These are phyloP conservation scores for Colletotrichum sp. DNA, from an alignment of 2,329 filamentous ascomycete genomes.

Conservation along the genomic window DNA sequence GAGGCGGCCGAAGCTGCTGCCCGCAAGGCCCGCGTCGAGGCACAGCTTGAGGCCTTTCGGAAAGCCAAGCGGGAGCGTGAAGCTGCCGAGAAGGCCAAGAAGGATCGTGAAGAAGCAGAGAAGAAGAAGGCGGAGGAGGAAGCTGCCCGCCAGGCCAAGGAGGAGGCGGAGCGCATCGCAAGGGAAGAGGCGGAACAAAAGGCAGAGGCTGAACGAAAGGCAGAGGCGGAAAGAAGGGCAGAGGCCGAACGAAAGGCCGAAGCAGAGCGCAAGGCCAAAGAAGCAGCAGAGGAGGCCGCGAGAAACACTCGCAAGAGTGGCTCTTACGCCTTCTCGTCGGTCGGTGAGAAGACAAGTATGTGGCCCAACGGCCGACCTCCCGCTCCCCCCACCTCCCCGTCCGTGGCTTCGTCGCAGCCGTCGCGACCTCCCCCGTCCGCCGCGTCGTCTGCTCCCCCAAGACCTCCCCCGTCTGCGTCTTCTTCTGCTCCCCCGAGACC, in stretches of 20 bases:
- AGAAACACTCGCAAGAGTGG: conserved; percentile 46
- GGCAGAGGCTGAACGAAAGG: conserved; percentile 36
- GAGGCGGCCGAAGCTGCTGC: conserved; percentile 32
- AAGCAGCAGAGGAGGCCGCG: conserved; percentile 28
- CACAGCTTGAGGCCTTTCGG: conserved; percentile 21
- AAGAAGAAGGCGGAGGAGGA: conserved; percentile 33
- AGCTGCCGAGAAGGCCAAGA: conserved; percentile 50
- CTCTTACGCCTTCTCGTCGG: conserved; percentile 68
- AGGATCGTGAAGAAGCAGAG: conserved; percentile 53
- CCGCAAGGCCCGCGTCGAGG: conserved; percentile 31
- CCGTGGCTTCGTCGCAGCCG: conserved; percentile 41
- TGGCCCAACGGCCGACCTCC: conserved; percentile 69
- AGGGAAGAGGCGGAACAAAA: conserved; percentile 40
- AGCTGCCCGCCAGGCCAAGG: conserved; percentile 23
- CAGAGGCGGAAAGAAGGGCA: conserved; percentile 28
- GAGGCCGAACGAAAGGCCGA: conserved; percentile 38
- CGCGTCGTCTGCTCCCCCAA: conserved; percentile 40
- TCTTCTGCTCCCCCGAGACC: conserved; percentile 19
- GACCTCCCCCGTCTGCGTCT: conserved; percentile 27
- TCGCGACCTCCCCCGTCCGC: conserved; percentile 45
- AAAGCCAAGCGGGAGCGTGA: conserved; percentile 42
- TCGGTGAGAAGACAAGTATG: conserved; percentile 73
- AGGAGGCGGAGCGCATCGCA: conserved; percentile 41
- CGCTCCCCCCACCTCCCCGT: conserved; percentile 28
- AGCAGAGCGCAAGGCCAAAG: not conserved